Conservation (phyloP, 2,329 filamentous ascomycete species). For the Diplocarpon rosae region DNA sequence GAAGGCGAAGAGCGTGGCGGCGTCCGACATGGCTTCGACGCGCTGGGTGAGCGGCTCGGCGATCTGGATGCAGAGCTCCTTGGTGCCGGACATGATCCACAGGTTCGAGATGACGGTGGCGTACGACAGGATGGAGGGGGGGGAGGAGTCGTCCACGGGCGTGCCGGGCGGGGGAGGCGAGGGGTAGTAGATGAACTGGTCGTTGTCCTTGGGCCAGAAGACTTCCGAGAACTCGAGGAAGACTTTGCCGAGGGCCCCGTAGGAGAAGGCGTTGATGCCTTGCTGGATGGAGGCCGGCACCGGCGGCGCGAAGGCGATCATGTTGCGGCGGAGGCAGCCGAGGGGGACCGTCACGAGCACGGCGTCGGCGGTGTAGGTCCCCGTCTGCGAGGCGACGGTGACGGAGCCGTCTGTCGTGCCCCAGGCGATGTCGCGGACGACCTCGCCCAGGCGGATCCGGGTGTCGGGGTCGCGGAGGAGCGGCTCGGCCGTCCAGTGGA, state of each 20-base stretch:
- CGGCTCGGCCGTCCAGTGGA: slow-evolving; percentile 31
- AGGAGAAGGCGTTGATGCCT: slow-evolving; percentile 30
- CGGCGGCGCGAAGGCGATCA: slow-evolving; percentile 31
- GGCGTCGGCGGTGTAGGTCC: slow-evolving; percentile 28
- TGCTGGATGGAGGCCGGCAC: slow-evolving; percentile 29
- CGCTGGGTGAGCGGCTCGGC: slow-evolving; percentile 34
- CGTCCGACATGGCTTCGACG: slow-evolving; percentile 32
- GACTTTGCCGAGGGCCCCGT: slow-evolving; percentile 33
- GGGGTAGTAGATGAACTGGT: slow-evolving; percentile 35
- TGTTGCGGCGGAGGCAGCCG: slow-evolving; percentile 30
- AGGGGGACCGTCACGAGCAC: slow-evolving; percentile 32
- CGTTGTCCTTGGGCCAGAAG: slow-evolving; percentile 35
- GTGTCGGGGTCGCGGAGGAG: slow-evolving; percentile 28
- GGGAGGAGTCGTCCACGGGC: slow-evolving; percentile 27
- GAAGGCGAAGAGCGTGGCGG: slow-evolving; percentile 30
- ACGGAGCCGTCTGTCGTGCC: slow-evolving; percentile 25
- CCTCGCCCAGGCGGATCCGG: slow-evolving; percentile 28
- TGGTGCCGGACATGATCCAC: slow-evolving; percentile 33
- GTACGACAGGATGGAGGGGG: slow-evolving; percentile 32
- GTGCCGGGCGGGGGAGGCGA: slow-evolving; percentile 27
- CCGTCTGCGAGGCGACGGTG: slow-evolving; percentile 21
- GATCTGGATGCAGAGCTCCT: slow-evolving; percentile 34
- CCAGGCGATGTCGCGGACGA: slow-evolving; percentile 31
- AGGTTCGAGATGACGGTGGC: slow-evolving; percentile 34
- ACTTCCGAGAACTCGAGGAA: slow-evolving; percentile 34